Percentiles rank a stretch among this genome's conserved stretches.
Conservation (phyloP, 768 basidiomycete species). For the Pleurotus sapidus region DNA sequence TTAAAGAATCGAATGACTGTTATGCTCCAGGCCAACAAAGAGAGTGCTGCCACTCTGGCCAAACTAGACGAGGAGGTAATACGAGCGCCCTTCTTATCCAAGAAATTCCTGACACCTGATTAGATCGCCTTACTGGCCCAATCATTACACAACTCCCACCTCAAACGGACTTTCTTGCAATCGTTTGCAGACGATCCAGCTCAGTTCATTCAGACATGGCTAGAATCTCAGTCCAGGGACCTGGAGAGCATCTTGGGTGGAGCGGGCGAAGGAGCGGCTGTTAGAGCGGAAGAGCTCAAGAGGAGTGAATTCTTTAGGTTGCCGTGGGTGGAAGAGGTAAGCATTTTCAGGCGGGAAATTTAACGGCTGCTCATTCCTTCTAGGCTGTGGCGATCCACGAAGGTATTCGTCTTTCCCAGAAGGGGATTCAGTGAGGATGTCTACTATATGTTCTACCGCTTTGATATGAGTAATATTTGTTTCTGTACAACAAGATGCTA, state of each 20-base stretch:
- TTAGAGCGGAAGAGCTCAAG: conserved; percentile 85
- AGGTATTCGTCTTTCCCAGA: conserved; percentile 35
- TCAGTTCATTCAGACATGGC: conserved; percentile 84
- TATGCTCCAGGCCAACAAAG: conserved; percentile 67
- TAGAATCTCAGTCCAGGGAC: conserved; percentile 90
- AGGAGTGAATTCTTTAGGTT: conserved; percentile 88
- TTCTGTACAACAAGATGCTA: neutral
- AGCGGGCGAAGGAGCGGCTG: conserved; percentile 70
- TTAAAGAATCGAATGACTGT: conserved; percentile 75
- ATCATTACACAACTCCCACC: conserved; percentile 81
- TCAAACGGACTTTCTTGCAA: conserved; percentile 83
- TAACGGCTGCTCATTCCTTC: conserved; percentile 8
- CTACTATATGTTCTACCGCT: neutral
- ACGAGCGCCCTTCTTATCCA: neutral
- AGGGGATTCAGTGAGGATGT: neutral
- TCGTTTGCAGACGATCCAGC: conserved; percentile 79
- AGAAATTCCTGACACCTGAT: neutral
- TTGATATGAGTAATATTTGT: neutral
- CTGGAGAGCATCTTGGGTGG: conserved; percentile 88
- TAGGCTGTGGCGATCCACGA: conserved; percentile 86
- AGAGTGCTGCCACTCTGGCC: conserved; percentile 60
- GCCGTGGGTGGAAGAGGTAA: conserved; percentile 84
- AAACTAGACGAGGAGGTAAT: conserved; percentile 86
- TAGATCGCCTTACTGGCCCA: conserved; percentile 85
- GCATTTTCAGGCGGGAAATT: conserved; percentile 9